phyloP scores from a whole-genome alignment of 306 rosid species.

The Castanopsis chinensis region DNA sequence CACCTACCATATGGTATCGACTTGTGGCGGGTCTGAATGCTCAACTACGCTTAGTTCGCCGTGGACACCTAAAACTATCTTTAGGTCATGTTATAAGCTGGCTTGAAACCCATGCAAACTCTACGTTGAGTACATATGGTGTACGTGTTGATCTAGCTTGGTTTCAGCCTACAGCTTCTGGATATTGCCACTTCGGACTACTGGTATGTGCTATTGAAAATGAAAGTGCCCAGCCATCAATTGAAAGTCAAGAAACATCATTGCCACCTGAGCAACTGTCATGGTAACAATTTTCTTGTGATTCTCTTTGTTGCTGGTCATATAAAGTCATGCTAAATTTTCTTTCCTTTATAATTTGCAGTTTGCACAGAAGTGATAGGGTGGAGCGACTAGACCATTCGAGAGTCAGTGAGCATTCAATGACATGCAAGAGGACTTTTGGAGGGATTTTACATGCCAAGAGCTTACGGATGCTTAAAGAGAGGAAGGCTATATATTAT shows the following conservation, averaged over 20 bases:
- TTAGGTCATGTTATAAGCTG: slow-evolving; percentile 68
- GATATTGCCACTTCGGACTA: slow-evolving; percentile 82
- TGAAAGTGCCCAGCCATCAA: slow-evolving; percentile 32
- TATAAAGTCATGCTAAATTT: slow-evolving; percentile 15
- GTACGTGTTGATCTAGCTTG: slow-evolving; percentile 74
- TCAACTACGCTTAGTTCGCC: slow-evolving; percentile 72
- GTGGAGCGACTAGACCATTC: slow-evolving; percentile 31
- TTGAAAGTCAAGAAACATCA: slow-evolving; percentile 45
- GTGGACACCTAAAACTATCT: slow-evolving; percentile 65
- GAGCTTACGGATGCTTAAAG: slow-evolving; percentile 68
- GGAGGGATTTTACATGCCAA: slow-evolving; percentile 62
- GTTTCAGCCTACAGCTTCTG: slow-evolving; percentile 94
- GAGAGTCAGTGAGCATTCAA: slow-evolving; percentile 45
- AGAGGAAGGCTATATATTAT: slow-evolving; percentile 54
- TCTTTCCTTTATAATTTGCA: slow-evolving; percentile 33
- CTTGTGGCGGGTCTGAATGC: slow-evolving; percentile 96
- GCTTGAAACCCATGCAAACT: slow-evolving; percentile 75
- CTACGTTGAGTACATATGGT: slow-evolving; percentile 51
- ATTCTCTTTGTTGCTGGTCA: slow-evolving; percentile 18
- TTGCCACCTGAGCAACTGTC: slow-evolving; percentile 44
- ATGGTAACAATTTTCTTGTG: slow-evolving; percentile 43
- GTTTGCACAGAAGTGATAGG: slow-evolving; percentile 30
- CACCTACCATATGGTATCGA: slow-evolving; percentile 95
- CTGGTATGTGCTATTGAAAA: slow-evolving; percentile 51
- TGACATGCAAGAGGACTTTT: slow-evolving; percentile 52